Percentiles rank a stretch among this genome's conserved stretches.
Evolutionary conservation across 805 yeast genomes (phyloP).

Genomic region (Ogataea naganishii): DNA sequence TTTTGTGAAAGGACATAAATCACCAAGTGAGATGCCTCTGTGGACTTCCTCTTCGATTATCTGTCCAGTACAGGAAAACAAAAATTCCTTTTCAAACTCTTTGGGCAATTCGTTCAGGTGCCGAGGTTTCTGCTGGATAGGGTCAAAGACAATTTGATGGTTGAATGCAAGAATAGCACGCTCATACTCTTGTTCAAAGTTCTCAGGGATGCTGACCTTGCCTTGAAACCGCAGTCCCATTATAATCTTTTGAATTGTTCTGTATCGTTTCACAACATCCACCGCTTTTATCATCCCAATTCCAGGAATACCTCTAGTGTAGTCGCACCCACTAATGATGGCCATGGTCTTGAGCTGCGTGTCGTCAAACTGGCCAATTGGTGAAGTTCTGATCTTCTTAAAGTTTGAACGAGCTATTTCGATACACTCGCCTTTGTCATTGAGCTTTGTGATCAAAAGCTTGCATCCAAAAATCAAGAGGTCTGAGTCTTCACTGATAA

Average conservation of each 20-base stretch:
- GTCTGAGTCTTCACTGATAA: constrained; percentile 92
- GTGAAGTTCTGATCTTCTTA: constrained; percentile 17
- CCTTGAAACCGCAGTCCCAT: constrained; percentile 53
- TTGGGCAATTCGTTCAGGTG: constrained; percentile 52
- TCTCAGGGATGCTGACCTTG: constrained; percentile 43
- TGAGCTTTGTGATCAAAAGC: constrained; percentile 69
- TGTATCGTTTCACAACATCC: constrained; percentile 41
- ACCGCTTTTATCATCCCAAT: constrained; percentile 78
- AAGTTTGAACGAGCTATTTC: constrained; percentile 58
- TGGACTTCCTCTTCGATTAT: constrained; percentile 40
- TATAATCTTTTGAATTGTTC: constrained; percentile 46
- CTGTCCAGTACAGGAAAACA: constrained; percentile 35
- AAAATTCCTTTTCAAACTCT: constrained; percentile 18
- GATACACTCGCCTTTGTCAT: constrained; percentile 59
- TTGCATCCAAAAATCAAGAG: constrained; percentile 80
- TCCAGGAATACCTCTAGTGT: constrained; percentile 76
- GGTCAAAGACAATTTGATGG: constrained; percentile 81
- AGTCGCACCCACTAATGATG: constrained; percentile 93
- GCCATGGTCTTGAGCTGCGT: constrained; percentile 70
- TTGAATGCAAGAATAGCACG: constrained; percentile 74
- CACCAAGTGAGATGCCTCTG: constrained; percentile 51
- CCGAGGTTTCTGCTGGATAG: constrained; percentile 35
- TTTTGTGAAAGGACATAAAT: constrained; percentile 56
- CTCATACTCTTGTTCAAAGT: constrained; percentile 49
- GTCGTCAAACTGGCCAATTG: constrained; percentile 40